Base-by-base conservation (phyloP, 2,329 filamentous ascomycete genomes). In the Fusarium incarnatum region DNA sequence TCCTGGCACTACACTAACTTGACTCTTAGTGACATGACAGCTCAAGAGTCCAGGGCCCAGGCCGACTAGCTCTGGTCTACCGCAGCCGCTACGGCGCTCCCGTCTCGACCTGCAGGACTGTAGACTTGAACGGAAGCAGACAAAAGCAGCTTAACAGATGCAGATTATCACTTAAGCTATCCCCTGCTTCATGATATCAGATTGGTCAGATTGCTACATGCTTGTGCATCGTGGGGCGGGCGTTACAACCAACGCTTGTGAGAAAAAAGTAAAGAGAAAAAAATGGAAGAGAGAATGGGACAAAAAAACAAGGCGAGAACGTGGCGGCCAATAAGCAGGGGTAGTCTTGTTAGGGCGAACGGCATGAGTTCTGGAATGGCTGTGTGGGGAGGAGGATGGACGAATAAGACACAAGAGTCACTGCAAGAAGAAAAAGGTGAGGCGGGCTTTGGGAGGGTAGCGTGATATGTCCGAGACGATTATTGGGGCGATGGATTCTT, bases 401-500 rank as follows among this genome's bases (percentile, higher is more conserved):
- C 11, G 49, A 23, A 34, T 11, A 23, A 15, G 25, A 34, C 46
- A 30, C 25, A 32, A 25, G 9, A 5, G 8, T 47, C 6, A 37
- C 34, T 37, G 34, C 3, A 48, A 56, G 18, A 22, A 40, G 20
- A 8, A 23, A 67, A 73, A 67, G 60, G 67, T 66, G 69, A 73
- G 72, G 65, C 70, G 70, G 53, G 57, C 45, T 68, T 27, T 61
- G 41, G 65, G 55, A 60, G 61, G 65, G 69, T 59, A 67, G 69
- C 58, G 66, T 72, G 69, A 67, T 60, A 62, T 47, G 46, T n/a
- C 23, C 32, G 47, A 50, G 58, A 61, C 62, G 71, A 71, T 73
- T 56, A 73, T 73, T 73, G 71, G 71, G 70, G 70, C 68, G 70
- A 73, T 73, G 70, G 46, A 49, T 44, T 28, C 37, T 50, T 64